Percentiles rank a stretch among this genome's conserved stretches.
These are phyloP conservation scores for Dryadomyces quercus-mongolicae DNA, from an alignment of 2,329 filamentous ascomycete species.

Conservation along the genomic window DNA sequence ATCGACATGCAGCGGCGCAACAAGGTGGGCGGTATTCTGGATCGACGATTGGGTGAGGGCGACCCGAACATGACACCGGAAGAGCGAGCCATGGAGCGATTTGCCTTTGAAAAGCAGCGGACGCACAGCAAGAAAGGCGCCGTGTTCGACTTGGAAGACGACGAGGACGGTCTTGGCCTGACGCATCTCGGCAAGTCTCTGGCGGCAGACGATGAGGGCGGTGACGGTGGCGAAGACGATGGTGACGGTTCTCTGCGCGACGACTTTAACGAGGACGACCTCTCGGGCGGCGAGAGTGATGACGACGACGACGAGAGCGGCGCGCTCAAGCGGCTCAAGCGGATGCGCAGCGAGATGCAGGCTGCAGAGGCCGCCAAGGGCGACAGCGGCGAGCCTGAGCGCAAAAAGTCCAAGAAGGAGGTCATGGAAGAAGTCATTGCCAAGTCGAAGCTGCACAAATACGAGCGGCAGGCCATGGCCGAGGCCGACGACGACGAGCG, in stretches of 20 bases:
- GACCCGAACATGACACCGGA: conserved; percentile 90
- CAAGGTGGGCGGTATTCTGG: conserved; percentile 84
- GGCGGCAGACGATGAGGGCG: conserved; percentile 51
- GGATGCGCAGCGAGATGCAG: conserved; percentile 34
- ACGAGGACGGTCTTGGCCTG: conserved; percentile 55
- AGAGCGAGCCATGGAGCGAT: conserved; percentile 82
- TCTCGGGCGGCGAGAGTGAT: conserved; percentile 53
- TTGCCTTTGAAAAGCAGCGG: conserved; percentile 74
- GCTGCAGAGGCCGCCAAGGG: conserved; percentile 27
- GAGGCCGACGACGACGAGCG: conserved; percentile 87
- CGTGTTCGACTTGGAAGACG: conserved; percentile 85
- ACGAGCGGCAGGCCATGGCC: conserved; percentile 82
- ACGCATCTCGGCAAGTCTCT: conserved; percentile 77
- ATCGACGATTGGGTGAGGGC: conserved; percentile 90
- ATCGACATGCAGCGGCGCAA: conserved; percentile 81
- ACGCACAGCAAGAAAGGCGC: conserved; percentile 59
- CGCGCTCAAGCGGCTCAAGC: conserved; percentile 42
- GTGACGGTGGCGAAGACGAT: conserved; percentile 28
- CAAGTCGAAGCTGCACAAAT: conserved; percentile 92
- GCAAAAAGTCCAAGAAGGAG: conserved; percentile 91
- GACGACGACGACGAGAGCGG: conserved; percentile 42
- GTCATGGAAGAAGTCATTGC: conserved; percentile 97
- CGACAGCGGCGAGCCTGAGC: conserved; percentile 52
- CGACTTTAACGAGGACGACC: conserved; percentile 72
- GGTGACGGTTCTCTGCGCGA: conserved; percentile 31